Base-by-base conservation (phyloP, 2,329 filamentous ascomycete genomes). In the Stenocarpella maydis region DNA sequence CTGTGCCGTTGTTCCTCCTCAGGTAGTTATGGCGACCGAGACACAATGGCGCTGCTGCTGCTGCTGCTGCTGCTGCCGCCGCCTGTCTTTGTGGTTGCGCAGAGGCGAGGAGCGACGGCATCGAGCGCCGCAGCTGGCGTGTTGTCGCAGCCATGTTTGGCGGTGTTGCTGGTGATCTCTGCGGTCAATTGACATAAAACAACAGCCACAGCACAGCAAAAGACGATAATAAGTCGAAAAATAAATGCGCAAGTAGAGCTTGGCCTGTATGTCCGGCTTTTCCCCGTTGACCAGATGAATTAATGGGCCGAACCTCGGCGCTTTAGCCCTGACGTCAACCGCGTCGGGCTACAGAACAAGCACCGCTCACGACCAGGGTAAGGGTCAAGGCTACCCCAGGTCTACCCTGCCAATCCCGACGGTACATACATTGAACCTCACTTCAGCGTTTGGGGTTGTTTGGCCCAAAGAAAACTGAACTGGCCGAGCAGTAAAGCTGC, bases 121-220 rank as follows among this genome's bases (percentile, higher is more conserved):
- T 53, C 7, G 66, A 60, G 37, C 69, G 69, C 66, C 69, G 60
- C 24, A 71, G 45, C 5, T 71, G 69, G 31, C 69, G 43, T 19
- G 69, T 54, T 47, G 65, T 50, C 37, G 60, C 68, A 21, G 69
- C 58, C 69, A 71, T 69, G 52, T 39, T 47, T 41, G 58, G n/a
- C 34, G 39, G 15, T 68, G 19, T 52, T 6, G 26, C 53, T 49
- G 26, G n/a, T 26, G 63, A 21, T 14, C 12, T 12, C n/a, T n/a
- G 10, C 3, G 17, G 17, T 24, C 37, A 54, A 54, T 52, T 54
- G 49, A 10, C 26, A 54, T 10, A 21, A 31, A 21, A 4, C 14
- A 1, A 26, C 2, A 37, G 21, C 3, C 12, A 9, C 19, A 10
- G 2, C 3, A n/a, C 2, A 6, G 31, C 15, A 4, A 12, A 14